Conservation (phyloP, 192 early-diverging fungal genomes). For the Coemansia sp. region DNA sequence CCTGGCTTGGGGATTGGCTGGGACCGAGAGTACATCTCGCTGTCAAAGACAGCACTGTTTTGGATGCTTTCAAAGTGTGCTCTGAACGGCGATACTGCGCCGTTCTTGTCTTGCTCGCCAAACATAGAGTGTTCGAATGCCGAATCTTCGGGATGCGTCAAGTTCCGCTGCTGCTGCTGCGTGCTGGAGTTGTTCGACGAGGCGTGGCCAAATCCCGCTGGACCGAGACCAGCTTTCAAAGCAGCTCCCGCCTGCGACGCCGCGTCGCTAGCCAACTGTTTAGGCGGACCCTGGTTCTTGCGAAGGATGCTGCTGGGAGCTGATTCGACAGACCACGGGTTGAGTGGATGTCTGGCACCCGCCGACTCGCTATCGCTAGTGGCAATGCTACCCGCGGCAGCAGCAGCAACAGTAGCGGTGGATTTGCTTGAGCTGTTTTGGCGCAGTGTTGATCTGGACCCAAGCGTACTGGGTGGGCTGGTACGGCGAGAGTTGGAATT, state of each 20-base stretch:
- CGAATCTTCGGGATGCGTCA: conserved; percentile 5
- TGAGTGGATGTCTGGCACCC: neutral
- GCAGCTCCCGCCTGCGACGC: too few species aligned
- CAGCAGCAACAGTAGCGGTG: too few species aligned
- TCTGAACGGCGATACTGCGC: conserved; percentile 23
- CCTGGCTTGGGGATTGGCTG: conserved; percentile 43
- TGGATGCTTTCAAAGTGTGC: conserved; percentile 9
- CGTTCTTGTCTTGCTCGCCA: conserved; percentile 8
- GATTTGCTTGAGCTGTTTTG: neutral
- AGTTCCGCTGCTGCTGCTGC: neutral
- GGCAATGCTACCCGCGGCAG: neutral
- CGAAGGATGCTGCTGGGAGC: conserved; percentile 1
- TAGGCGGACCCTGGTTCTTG: conserved; percentile 7
- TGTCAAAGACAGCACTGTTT: neutral
- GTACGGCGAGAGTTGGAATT: neutral
- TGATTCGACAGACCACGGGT: conserved; percentile 13
- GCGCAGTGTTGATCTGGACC: neutral
- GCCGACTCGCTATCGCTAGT: conserved; percentile 1
- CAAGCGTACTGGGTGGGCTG: conserved; percentile 2
- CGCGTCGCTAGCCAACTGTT: neutral
- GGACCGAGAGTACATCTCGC: conserved; percentile 19
- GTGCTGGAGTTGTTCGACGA: neutral
- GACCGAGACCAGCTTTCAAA: too few species aligned
- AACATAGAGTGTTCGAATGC: conserved; percentile 5
- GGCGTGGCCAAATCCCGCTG: neutral